Evolutionary conservation across 2,329 filamentous ascomycete genomes (phyloP).

Genomic region (Helotiales sp.): DNA sequence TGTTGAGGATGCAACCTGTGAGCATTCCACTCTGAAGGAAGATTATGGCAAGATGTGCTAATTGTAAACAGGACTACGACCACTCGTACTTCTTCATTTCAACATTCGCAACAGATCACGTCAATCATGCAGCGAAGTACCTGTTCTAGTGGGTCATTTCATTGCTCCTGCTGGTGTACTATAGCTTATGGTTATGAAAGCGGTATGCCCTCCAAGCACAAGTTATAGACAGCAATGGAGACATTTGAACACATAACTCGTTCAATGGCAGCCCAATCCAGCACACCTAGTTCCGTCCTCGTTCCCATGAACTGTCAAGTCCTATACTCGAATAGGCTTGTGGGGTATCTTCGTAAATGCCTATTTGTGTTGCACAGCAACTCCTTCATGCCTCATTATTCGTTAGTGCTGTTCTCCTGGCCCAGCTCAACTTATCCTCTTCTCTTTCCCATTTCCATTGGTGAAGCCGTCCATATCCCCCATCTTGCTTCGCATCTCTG

Average conservation of each 20-base stretch:
- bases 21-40: conserved; percentile 34
- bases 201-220: conserved; percentile 21
- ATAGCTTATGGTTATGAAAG: conserved; percentile 29
- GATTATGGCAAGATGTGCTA: conserved; percentile 9
- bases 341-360: conserved; percentile 25
- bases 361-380: conserved; percentile 24
- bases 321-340: conserved; percentile 5
- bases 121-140: conserved; percentile 88
- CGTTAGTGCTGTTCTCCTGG: conserved; percentile 12
- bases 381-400: conserved; percentile 29
- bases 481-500: conserved; percentile 43
- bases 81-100: conserved; percentile 98
- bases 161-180: not conserved
- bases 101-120: conserved; percentile 84
- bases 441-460: conserved; percentile 34
- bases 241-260: not conserved
- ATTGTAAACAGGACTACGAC: conserved; percentile 69
- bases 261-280: not conserved
- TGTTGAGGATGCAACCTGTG: conserved; percentile 78
- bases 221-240: conserved; percentile 21
- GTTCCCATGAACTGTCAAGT: not conserved
- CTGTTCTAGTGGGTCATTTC: conserved; percentile 55
- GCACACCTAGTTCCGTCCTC: not conserved
- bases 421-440: conserved; percentile 48
- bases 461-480: conserved; percentile 22